Evolutionary conservation across 208 protist species (phyloP).

Genomic region (Leishmania arabica): DNA sequence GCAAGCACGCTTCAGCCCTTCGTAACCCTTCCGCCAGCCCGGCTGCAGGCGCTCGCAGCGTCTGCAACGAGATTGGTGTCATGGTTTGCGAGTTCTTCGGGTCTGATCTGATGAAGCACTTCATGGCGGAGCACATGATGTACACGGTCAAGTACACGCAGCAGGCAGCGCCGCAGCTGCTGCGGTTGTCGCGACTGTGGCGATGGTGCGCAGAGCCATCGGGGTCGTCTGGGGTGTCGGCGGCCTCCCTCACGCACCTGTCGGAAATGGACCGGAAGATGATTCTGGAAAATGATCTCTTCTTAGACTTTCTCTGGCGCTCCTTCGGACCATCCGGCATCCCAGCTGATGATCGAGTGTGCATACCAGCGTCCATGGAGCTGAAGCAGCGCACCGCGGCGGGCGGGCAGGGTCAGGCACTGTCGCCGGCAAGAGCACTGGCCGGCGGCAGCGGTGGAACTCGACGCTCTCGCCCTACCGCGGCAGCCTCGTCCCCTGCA

Average conservation of each 20-base stretch:
- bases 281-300: conserved; percentile 35
- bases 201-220: conserved; percentile 29
- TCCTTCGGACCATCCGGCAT: conserved; percentile 48
- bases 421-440: not conserved
- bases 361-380: conserved; percentile 33
- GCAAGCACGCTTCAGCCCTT: conserved; percentile 12
- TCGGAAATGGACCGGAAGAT: conserved; percentile 22
- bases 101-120: conserved; percentile 54
- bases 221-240: not conserved
- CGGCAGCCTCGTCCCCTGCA: not conserved
- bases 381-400: conserved; percentile 3
- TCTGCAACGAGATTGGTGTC: conserved; percentile 30
- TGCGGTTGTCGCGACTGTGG: conserved; percentile 58
- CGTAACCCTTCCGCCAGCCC: conserved; percentile 1
- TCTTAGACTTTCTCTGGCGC: conserved; percentile 64
- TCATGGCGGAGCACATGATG: conserved; percentile 80
- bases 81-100: conserved; percentile 49
- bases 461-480: not conserved
- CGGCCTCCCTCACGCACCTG: conserved; percentile 18
- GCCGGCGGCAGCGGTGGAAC: conserved; percentile 3
- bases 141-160: conserved; percentile 71
- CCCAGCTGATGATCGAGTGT: conserved; percentile 48
- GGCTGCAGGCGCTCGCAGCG: conserved; percentile 8
- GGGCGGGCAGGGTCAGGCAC: not conserved
- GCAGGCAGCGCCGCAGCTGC: conserved; percentile 55